Evolutionary conservation across 306 rosid species (phyloP).

Genomic region (Ormosia semicastrata): DNA sequence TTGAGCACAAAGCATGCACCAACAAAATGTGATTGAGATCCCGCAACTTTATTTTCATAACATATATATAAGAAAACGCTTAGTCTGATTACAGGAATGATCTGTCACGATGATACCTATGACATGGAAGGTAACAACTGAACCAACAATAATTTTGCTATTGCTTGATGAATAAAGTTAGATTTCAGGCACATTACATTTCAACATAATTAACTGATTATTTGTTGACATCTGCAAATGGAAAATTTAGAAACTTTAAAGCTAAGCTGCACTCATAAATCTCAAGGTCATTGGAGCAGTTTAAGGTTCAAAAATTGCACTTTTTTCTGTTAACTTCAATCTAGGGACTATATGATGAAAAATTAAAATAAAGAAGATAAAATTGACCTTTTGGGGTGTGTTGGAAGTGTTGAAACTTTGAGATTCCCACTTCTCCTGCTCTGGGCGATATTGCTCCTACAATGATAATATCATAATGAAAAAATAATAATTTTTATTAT

Average conservation of each 20-base stretch:
- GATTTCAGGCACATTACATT: background rate
- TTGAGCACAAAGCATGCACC: background rate
- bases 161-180: background rate
- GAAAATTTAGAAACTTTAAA: background rate
- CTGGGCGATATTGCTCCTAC: constrained; percentile 35
- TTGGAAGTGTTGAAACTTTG: background rate
- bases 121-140: background rate
- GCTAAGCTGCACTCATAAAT: background rate
- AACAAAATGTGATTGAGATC: background rate
- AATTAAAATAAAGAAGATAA: background rate
- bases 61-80: background rate
- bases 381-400: constrained; percentile 29
- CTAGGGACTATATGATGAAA: background rate
- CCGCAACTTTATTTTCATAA: background rate
- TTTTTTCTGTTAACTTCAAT: background rate
- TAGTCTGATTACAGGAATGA: background rate
- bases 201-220: background rate
- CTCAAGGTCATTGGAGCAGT: background rate
- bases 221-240: background rate
- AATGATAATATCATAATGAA: background rate
- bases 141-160: background rate
- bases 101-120: background rate
- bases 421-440: constrained; percentile 26
- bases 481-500: background rate
- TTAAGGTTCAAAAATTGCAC: background rate